Evolutionary conservation across 352 stramenopile species (phyloP).

Genomic region (Phytophthora parvispora): DNA sequence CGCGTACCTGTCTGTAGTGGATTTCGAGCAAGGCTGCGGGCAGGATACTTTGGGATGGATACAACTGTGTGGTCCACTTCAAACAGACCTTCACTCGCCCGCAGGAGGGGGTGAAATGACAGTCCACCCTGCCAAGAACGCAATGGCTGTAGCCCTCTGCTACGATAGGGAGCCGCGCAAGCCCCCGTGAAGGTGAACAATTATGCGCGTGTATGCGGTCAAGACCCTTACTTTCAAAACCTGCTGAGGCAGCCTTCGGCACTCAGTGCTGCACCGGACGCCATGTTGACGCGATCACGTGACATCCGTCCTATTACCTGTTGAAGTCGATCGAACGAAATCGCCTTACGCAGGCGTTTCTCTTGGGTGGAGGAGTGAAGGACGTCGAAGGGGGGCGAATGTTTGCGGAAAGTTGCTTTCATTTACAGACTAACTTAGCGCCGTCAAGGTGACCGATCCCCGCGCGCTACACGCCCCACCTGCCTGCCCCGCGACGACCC

Average conservation of each 20-base stretch:
- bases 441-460: neutral
- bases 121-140: no score
- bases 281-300: constrained; percentile 28
- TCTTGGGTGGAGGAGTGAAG: constrained; percentile 47
- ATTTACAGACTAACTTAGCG: constrained; percentile 7
- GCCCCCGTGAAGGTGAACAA: no score
- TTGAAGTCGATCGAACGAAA: neutral
- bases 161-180: no score
- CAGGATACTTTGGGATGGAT: no score
- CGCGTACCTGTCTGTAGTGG: no score
- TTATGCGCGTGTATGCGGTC: no score
- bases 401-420: constrained; percentile 30
- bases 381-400: constrained; percentile 41
- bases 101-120: neutral
- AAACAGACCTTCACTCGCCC: neutral
- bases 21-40: no score
- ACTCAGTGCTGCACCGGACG: no score
- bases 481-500: neutral
- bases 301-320: constrained; percentile 15
- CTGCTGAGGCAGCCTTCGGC: no score
- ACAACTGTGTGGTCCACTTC: neutral
- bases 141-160: no score
- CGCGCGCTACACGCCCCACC: neutral
- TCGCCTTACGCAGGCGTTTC: constrained; percentile 21
- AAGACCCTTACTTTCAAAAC: no score